Conservation (phyloP, 2,329 filamentous ascomycete genomes). For the Daldinia sp. region DNA sequence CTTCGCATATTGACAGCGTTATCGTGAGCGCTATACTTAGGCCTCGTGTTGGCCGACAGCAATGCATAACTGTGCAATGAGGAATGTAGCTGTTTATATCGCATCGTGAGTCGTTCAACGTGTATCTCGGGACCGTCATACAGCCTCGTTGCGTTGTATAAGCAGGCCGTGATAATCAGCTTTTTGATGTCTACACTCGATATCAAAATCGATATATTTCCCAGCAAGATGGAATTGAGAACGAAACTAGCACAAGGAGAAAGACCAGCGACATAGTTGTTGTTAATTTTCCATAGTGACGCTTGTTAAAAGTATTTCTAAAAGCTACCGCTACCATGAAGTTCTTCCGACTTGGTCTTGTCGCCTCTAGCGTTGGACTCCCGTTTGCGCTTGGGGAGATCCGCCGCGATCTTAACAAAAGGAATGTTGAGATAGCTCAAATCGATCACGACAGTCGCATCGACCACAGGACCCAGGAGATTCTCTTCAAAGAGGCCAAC, state of each 20-base stretch:
- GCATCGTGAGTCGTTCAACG: neutral
- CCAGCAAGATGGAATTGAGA: neutral
- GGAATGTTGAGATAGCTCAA: slow-evolving; percentile 24
- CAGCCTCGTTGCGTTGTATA: neutral
- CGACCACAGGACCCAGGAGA: slow-evolving; percentile 16
- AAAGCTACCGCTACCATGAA: neutral
- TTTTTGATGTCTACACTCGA: neutral
- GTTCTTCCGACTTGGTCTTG: neutral
- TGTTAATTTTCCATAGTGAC: neutral
- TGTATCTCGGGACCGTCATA: neutral
- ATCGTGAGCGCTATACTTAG: neutral
- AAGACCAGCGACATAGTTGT: neutral
- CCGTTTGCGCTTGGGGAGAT: slow-evolving; percentile 11
- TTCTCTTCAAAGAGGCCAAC: slow-evolving; percentile 10
- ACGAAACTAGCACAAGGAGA: neutral
- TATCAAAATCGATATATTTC: slow-evolving; percentile 5
- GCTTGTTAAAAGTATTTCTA: neutral
- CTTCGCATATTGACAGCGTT: neutral
- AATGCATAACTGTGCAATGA: neutral
- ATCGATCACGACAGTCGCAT: slow-evolving; percentile 18
- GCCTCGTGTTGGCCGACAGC: neutral
- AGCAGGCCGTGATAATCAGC: neutral
- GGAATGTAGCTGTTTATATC: neutral
- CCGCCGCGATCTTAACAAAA: slow-evolving; percentile 17
- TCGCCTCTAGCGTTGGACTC: slow-evolving; percentile 1